phyloP scores from a whole-genome alignment of 1,139 yeast genomes.

The Blastobotrys serpentis region DNA sequence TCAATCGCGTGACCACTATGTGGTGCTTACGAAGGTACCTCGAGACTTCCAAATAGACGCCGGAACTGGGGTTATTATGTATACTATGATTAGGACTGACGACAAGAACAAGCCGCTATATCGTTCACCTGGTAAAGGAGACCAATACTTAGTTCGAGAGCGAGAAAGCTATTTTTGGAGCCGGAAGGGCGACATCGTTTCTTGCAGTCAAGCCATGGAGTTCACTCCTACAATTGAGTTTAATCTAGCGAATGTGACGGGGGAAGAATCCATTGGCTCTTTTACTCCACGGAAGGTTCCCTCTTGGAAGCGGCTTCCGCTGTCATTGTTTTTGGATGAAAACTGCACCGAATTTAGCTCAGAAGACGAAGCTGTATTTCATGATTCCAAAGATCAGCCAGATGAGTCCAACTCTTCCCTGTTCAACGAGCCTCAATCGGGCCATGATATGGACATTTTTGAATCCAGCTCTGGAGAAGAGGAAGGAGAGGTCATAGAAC shows the following conservation, averaged over 20 bases:
- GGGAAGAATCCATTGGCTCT: background rate
- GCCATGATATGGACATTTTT: background rate
- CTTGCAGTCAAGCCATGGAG: background rate
- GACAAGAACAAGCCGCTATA: background rate
- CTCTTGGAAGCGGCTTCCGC: background rate
- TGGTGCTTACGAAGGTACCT: background rate
- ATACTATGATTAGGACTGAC: conserved; percentile 3
- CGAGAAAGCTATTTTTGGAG: background rate
- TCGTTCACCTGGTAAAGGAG: background rate
- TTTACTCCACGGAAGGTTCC: background rate
- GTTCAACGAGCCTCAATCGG: background rate
- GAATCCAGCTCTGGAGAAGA: background rate
- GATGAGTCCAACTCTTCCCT: background rate
- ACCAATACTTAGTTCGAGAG: background rate
- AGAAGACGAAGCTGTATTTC: background rate
- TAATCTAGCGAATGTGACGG: background rate
- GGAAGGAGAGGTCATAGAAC: background rate
- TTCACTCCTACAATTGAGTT: background rate
- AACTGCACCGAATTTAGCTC: too few relatives aligned
- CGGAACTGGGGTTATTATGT: conserved; percentile 4
- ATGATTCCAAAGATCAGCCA: background rate
- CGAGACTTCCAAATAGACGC: background rate
- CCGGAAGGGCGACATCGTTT: background rate
- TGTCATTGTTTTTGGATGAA: background rate
- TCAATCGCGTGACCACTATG: conserved; percentile 1